phyloP scores from a whole-genome alignment of 305 asterid species.

The Nicotiana rustica region DNA sequence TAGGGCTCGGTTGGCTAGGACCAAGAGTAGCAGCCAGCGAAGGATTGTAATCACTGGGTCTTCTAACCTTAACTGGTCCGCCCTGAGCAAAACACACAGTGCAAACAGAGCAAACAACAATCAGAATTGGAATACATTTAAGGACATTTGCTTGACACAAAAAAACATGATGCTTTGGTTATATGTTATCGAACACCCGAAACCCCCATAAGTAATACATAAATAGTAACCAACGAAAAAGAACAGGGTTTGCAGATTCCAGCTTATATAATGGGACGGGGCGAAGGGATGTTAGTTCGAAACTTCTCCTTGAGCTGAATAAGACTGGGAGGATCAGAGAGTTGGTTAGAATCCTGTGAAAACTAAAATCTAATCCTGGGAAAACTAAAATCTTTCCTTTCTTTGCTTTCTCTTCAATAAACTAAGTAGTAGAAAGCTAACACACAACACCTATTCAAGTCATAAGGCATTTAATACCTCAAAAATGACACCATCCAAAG shows the following conservation, averaged over 20 bases:
- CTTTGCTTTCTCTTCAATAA: constrained; percentile 11
- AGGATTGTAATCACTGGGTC: constrained; percentile 96
- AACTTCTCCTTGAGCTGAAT: background rate
- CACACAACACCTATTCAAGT: constrained; percentile 8
- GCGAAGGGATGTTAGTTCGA: background rate
- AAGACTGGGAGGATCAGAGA: background rate
- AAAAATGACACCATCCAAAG: constrained; percentile 92
- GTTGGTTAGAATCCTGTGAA: background rate
- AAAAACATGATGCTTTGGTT: constrained; percentile 9
- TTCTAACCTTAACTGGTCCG: constrained; percentile 95
- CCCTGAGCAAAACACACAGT: constrained; percentile 58
- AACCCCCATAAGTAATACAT: background rate
- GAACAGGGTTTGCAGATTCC: background rate
- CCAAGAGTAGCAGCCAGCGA: constrained; percentile 96
- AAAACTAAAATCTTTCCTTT: constrained; percentile 9
- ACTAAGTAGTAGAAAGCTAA: background rate
- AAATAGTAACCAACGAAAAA: background rate
- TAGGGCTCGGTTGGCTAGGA: constrained; percentile 91
- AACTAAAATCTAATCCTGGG: no score
- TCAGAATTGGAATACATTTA: background rate
- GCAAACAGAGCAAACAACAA: background rate
- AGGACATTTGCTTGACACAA: constrained; percentile 12
- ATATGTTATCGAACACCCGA: background rate
- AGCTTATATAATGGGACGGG: constrained; percentile 16
- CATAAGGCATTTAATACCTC: constrained; percentile 58